Evolutionary conservation across 2,329 filamentous ascomycete species (phyloP).

Genomic region (Dichotomopilus funicola): DNA sequence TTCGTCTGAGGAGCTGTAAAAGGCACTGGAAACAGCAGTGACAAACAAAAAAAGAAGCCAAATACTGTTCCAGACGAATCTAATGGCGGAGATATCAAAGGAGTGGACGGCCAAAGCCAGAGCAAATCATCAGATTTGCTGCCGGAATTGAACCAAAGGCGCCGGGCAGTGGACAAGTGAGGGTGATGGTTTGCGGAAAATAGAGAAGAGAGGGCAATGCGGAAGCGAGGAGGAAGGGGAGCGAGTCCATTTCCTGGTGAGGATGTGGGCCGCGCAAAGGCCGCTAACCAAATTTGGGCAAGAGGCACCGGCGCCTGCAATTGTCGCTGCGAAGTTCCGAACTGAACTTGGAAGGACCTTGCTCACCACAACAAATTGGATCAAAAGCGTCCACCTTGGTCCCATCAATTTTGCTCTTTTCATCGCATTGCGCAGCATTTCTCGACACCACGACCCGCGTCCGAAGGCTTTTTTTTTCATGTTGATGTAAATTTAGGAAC

Average conservation of each 20-base stretch:
- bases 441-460: no score
- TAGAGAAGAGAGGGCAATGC: constrained; percentile 15
- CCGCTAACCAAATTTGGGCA: no score
- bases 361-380: no score
- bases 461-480: no score
- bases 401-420: no score
- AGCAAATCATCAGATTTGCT: constrained; percentile 44
- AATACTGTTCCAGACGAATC: constrained; percentile 24
- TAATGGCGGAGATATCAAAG: constrained; percentile 33
- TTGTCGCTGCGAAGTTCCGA: no score
- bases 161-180: constrained; percentile 28
- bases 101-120: constrained; percentile 59
- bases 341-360: no score
- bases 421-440: no score
- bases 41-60: constrained; percentile 8
- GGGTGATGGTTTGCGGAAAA: constrained; percentile 23
- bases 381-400: no score
- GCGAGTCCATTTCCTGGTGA: background rate
- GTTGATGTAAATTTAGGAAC: no score
- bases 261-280: background rate
- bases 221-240: background rate
- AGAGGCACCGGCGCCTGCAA: no score
- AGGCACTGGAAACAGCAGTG: constrained; percentile 10
- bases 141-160: constrained; percentile 51
- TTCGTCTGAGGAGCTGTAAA: constrained; percentile 11